Evolutionary conservation across 2,329 filamentous ascomycete genomes (phyloP), one percentile per base, ranked within the genome.

Genomic region (Myriosclerotinia duriaeana): DNA sequence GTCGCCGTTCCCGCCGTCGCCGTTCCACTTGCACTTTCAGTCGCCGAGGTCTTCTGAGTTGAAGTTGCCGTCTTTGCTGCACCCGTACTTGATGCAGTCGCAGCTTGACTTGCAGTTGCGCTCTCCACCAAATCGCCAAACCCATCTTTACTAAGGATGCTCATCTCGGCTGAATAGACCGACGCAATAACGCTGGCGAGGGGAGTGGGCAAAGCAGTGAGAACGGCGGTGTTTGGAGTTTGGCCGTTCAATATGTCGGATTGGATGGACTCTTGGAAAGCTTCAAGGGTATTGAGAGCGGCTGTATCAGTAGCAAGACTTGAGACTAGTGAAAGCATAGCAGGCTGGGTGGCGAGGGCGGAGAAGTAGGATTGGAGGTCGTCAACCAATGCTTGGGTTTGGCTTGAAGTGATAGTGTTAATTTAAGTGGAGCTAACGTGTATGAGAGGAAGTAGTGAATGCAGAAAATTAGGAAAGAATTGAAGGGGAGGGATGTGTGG

Each of bases 161-260:
- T 68, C 4, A 54, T 8, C 46, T 65, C 69, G 12, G 52, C 69
- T 0, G n/a, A n/a, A 14, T 60, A 69, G 26, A 68, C 12, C 14
- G 60, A 68, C 5, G n/a, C 26, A 17, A 69, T 53, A 22, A 69
- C 36, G 34, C n/a, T 61, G 4, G 59, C 34, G 38, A 64, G n/a
- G 7, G 66, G 48, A 53, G 66, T 58, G 1, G 69, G 69, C 40
- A 70, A 26, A 8, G 52, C 60, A 38, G 63, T 53, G 7, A 66
- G n/a, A 26, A 64, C 53, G 36, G 64, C n/a, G 5, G 53, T 38
- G 8, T 64, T 56, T 12, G 60, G 46, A 9, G 56, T 56, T 20
- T 54, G 11, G 38, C 59, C 65, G 17, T 60, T 36, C 36, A 30
- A 9, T 1, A 67, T n/a, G 42, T 54, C 48, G 40, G 42, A 36